These are phyloP conservation scores for Candida takata DNA, from an alignment of 805 yeast species.

Conservation along the genomic window DNA sequence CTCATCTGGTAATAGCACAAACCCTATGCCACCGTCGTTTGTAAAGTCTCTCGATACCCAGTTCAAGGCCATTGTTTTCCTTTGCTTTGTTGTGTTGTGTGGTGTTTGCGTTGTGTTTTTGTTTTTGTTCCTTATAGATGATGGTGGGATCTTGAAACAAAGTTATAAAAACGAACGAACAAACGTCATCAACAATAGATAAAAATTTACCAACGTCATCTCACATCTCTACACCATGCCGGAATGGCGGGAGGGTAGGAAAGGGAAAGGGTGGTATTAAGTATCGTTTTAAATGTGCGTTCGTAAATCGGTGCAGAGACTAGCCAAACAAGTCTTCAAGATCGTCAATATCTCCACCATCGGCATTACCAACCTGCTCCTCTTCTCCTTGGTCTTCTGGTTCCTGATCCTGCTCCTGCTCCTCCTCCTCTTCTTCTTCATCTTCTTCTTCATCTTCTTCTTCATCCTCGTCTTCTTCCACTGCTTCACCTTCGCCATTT, in stretches of 20 bases:
- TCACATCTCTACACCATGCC: conserved; percentile 24
- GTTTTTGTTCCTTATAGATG: too few species aligned
- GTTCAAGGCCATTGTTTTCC: conserved; percentile 23
- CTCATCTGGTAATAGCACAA: conserved; percentile 23
- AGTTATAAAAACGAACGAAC: too few species aligned
- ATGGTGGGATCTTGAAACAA: too few species aligned
- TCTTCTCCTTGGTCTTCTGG: conserved; percentile 13
- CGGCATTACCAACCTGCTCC: conserved; percentile 1
- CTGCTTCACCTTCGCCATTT: conserved; percentile 29
- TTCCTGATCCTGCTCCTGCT: conserved; percentile 1
- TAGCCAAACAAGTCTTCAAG: conserved; percentile 27
- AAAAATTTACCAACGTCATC: conserved; percentile 1
- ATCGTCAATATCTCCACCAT: conserved; percentile 20
- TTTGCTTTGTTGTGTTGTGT: too few species aligned
- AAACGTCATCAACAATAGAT: too few species aligned
- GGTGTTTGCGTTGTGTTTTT: too few species aligned
- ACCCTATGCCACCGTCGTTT: conserved; percentile 2
- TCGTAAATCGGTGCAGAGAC: too few species aligned
- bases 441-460: conserved; percentile 11
- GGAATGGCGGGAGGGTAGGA: too few species aligned
- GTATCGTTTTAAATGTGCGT: conserved; percentile 3
- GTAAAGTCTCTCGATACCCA: conserved; percentile 23
- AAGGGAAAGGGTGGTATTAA: too few species aligned
- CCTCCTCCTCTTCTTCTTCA: background rate
- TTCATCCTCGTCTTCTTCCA: conserved; percentile 20